These are phyloP conservation scores for Trichoderma reesei DNA, from an alignment of 495 filamentous ascomycete species.

Conservation along the genomic window DNA sequence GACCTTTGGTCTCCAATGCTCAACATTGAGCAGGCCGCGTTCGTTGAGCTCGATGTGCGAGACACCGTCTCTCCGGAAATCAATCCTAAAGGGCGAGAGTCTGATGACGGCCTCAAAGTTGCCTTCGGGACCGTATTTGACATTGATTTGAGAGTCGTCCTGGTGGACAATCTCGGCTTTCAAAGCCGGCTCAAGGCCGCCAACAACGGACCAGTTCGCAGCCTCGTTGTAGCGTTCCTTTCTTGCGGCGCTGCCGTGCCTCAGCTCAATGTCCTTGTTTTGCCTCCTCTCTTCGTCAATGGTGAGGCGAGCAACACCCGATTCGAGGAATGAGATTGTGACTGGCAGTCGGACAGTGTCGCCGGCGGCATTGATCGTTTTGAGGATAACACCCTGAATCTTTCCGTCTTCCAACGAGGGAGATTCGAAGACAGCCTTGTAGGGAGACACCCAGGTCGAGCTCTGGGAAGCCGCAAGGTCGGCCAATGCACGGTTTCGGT, in stretches of 20 bases:
- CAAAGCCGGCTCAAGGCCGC: slow-evolving; percentile 59
- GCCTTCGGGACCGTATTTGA: slow-evolving; percentile 69
- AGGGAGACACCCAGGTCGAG: slow-evolving; percentile 69
- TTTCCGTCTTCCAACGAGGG: slow-evolving; percentile 70
- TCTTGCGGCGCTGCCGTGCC: slow-evolving; percentile 70
- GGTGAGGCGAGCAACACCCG: slow-evolving; percentile 73
- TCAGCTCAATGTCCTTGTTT: slow-evolving; percentile 79
- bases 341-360: slow-evolving; percentile 69
- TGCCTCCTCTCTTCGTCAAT: slow-evolving; percentile 85
- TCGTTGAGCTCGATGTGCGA: slow-evolving; percentile 86
- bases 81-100: slow-evolving; percentile 70
- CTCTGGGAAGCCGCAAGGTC: slow-evolving; percentile 57
- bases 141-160: slow-evolving; percentile 57
- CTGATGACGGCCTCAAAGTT: slow-evolving; percentile 72
- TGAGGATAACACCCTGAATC: slow-evolving; percentile 68
- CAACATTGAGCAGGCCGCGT: slow-evolving; percentile 76
- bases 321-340: slow-evolving; percentile 77
- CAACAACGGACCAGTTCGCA: slow-evolving; percentile 77
- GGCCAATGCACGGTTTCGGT: slow-evolving; percentile 82
- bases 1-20: slow-evolving; percentile 89
- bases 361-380: slow-evolving; percentile 51
- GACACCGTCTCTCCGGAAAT: slow-evolving; percentile 73
- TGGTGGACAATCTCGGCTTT: slow-evolving; percentile 48
- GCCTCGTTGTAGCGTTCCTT: slow-evolving; percentile 94
- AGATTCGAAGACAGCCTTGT: slow-evolving; percentile 60